phyloP scores from a whole-genome alignment of 345 rosid species.

The Lenwebbia sp. region DNA sequence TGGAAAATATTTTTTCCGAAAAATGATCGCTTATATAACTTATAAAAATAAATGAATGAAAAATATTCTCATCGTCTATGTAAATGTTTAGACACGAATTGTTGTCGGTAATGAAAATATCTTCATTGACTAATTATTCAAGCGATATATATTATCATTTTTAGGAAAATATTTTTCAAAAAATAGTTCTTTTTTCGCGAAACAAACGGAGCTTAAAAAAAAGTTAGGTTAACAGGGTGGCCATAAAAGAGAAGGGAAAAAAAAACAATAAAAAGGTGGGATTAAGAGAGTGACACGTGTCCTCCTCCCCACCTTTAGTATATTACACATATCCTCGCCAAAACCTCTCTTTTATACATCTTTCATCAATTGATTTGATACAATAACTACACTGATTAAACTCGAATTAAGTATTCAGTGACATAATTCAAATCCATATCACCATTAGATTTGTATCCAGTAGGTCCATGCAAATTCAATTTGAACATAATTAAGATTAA shows the following conservation, averaged over 20 bases:
- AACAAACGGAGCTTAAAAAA: neutral
- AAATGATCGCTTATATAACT: too few relatives aligned
- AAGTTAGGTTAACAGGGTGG: neutral
- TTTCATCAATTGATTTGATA: neutral
- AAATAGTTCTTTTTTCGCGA: too few relatives aligned
- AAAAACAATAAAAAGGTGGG: neutral
- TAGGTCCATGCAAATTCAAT: neutral
- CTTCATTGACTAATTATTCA: too few relatives aligned
- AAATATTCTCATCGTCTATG: too few relatives aligned
- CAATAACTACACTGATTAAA: neutral
- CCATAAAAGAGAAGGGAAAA: neutral
- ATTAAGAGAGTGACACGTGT: neutral
- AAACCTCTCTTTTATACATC: neutral
- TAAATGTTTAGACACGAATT: too few relatives aligned
- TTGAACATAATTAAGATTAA: neutral
- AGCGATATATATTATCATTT: too few relatives aligned
- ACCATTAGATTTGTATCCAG: neutral
- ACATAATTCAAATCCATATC: neutral
- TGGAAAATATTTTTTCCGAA: too few relatives aligned
- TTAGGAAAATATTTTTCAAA: neutral
- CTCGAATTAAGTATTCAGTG: neutral
- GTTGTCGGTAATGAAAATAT: too few relatives aligned
- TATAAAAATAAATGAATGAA: too few relatives aligned
- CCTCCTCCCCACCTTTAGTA: neutral
- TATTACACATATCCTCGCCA: neutral